Percentiles rank a stretch among this genome's conserved stretches.
Evolutionary conservation across 371 early-diverging fungal species (phyloP).

Genomic region (Massospora cicadina): DNA sequence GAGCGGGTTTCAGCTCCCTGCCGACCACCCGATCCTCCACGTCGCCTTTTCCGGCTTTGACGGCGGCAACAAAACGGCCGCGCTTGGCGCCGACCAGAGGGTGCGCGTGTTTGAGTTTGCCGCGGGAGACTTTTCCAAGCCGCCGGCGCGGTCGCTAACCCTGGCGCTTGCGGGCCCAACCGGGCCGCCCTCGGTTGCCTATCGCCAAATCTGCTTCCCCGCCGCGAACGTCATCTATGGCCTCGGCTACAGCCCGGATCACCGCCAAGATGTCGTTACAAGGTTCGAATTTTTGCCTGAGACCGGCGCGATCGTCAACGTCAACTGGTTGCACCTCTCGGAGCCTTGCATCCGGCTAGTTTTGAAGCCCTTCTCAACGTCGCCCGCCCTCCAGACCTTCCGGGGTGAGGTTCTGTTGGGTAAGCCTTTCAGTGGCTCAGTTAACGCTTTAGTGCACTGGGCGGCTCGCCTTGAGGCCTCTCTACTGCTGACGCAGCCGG

Average conservation of each 20-base stretch:
- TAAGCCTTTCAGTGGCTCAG: no score
- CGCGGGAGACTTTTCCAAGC: neutral
- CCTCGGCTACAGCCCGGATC: neutral
- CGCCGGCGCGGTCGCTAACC: neutral
- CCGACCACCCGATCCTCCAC: conserved; percentile 28
- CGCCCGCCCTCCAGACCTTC: neutral
- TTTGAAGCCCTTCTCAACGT: neutral
- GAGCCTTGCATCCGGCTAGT: neutral
- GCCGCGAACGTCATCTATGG: neutral
- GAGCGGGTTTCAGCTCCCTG: conserved; percentile 28
- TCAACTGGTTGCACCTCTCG: neutral
- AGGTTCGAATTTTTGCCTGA: neutral
- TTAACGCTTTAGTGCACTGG: no score
- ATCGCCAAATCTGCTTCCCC: conserved; percentile 1
- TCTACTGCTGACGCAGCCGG: neutral
- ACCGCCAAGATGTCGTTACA: neutral
- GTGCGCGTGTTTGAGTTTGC: neutral
- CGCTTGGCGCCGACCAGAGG: conserved; percentile 17
- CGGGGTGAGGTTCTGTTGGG: neutral
- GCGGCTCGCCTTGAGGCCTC: neutral
- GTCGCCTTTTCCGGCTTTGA: conserved; percentile 41
- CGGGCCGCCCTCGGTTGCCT: neutral
- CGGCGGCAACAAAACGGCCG: conserved; percentile 47
- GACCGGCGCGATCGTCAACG: neutral
- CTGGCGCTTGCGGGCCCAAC: neutral